These are phyloP conservation scores for Coemansia sp. DNA, from an alignment of 371 early-diverging fungal genomes.

Conservation along the genomic window DNA sequence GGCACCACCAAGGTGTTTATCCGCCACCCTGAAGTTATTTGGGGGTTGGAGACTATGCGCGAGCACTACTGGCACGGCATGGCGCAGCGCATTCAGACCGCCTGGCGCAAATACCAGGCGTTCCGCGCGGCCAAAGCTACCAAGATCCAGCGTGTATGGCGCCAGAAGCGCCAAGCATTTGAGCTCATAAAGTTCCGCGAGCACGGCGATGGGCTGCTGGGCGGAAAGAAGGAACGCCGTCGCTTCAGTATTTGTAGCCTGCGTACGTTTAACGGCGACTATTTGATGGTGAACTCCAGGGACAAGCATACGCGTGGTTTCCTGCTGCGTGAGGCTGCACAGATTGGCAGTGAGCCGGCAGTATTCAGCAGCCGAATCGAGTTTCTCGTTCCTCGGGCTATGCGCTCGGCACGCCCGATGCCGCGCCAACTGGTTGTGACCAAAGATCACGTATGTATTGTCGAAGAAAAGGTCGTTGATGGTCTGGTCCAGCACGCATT, in stretches of 20 bases:
- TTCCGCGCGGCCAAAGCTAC: constrained; percentile 72
- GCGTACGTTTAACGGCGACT: constrained; percentile 90
- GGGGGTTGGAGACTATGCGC: constrained; percentile 86
- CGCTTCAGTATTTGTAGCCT: constrained; percentile 80
- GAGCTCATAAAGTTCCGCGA: constrained; percentile 89
- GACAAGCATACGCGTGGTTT: constrained; percentile 63
- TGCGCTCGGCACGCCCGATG: constrained; percentile 78
- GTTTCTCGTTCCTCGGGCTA: constrained; percentile 68
- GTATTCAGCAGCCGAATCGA: constrained; percentile 70
- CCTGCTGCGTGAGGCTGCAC: constrained; percentile 63
- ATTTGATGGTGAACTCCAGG: constrained; percentile 69
- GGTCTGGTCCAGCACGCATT: constrained; percentile 56
- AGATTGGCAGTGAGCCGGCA: constrained; percentile 59
- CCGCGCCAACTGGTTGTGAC: constrained; percentile 73
- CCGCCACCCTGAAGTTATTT: constrained; percentile 93
- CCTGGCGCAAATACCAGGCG: constrained; percentile 79
- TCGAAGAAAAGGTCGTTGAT: constrained; percentile 59
- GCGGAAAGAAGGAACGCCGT: constrained; percentile 86
- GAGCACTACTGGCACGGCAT: constrained; percentile 96
- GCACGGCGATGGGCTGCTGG: constrained; percentile 89
- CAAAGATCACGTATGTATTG: constrained; percentile 58
- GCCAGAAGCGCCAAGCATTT: constrained; percentile 86
- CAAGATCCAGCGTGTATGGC: constrained; percentile 80
- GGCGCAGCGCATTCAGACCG: constrained; percentile 92
- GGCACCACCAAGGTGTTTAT: constrained; percentile 93